Evolutionary conservation across 345 rosid genomes (phyloP).

Genomic region (Pseudoturritis turrita): DNA sequence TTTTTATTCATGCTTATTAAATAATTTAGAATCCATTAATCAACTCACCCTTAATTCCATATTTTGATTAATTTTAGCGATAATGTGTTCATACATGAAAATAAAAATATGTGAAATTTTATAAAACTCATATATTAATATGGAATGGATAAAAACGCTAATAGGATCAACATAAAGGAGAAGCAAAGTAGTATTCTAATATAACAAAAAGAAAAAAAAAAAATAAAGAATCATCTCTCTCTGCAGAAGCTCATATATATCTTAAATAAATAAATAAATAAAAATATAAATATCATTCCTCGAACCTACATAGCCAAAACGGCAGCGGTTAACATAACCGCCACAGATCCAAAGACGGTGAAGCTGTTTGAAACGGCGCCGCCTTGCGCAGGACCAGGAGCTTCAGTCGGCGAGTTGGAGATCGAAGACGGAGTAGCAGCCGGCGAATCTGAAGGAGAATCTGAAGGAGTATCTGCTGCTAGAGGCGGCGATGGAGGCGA

Average conservation of each 20-base stretch:
- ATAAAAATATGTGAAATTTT: neutral
- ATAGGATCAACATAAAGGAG: neutral
- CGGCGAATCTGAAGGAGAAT: conserved; percentile 17
- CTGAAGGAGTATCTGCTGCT: conserved; percentile 23
- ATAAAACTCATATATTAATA: conserved; percentile 9
- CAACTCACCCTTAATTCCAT: too few relatives aligned
- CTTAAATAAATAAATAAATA: conserved; percentile 19
- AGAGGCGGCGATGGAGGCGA: conserved; percentile 31
- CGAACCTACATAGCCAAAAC: conserved; percentile 29
- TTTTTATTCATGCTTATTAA: neutral
- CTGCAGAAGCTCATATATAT: conserved; percentile 4
- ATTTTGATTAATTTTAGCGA: too few relatives aligned
- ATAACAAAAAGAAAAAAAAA: neutral
- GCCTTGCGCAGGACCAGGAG: conserved; percentile 32
- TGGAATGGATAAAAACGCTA: neutral
- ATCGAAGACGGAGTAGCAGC: conserved; percentile 12
- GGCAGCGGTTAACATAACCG: conserved; percentile 30
- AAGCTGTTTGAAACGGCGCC: conserved; percentile 31
- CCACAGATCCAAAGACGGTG: conserved; percentile 26
- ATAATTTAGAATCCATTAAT: neutral
- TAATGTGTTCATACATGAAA: neutral
- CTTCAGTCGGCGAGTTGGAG: conserved; percentile 27
- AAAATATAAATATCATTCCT: neutral
- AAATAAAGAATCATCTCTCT: neutral
- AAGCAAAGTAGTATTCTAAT: neutral